phyloP scores from a whole-genome alignment of 768 basidiomycete genomes.

The Tremella mesenterica region DNA sequence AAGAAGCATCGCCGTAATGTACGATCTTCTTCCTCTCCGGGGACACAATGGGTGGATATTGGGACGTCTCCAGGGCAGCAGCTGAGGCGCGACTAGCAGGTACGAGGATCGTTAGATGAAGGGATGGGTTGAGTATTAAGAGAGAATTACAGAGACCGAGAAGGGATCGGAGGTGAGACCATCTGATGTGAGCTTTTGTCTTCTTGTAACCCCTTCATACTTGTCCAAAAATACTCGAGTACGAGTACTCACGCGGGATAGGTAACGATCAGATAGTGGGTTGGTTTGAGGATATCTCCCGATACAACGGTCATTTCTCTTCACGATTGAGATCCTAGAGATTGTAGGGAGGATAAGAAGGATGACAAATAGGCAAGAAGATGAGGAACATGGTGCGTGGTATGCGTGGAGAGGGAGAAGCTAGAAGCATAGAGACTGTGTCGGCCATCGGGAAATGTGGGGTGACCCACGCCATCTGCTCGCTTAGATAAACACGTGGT shows the following conservation, averaged over 20 bases:
- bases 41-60: background rate
- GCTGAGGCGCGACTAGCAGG: constrained; percentile 1
- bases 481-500: too few species aligned
- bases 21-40: background rate
- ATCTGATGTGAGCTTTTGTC: background rate
- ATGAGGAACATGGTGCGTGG: too few species aligned
- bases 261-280: constrained; percentile 1
- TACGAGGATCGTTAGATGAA: constrained; percentile 4
- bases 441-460: too few species aligned
- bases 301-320: too few species aligned
- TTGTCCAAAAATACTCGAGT: background rate
- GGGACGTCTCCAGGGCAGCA: constrained; percentile 1
- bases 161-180: constrained; percentile 3
- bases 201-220: background rate
- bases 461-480: too few species aligned
- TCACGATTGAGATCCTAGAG: too few species aligned
- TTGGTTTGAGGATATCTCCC: too few species aligned
- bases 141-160: background rate
- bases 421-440: too few species aligned
- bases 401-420: too few species aligned
- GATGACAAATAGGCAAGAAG: too few species aligned
- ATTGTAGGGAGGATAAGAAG: too few species aligned
- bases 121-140: constrained; percentile 1
- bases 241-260: background rate
- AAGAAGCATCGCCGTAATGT: constrained; percentile 1